Evolutionary conservation across 768 basidiomycete species (phyloP).

Genomic region (Mycena pura): DNA sequence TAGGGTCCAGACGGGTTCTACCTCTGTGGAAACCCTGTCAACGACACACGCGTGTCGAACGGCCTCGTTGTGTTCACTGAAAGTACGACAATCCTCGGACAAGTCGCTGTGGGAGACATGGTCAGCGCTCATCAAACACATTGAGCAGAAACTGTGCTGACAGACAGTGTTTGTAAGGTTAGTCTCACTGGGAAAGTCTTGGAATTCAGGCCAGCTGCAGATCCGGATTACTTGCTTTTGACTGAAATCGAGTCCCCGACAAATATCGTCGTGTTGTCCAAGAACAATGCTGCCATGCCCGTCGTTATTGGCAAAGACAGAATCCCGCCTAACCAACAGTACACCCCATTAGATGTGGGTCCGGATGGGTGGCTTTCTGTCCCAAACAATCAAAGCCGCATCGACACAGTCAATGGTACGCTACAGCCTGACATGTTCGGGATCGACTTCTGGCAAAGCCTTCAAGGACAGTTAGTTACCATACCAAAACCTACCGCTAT

Average conservation of each 20-base stretch:
- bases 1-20: slow-evolving; percentile 57
- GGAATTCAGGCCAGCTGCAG: slow-evolving; percentile 54
- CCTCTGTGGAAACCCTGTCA: slow-evolving; percentile 47
- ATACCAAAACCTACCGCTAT: slow-evolving; percentile 54
- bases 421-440: slow-evolving; percentile 60
- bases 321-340: slow-evolving; percentile 55
- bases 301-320: slow-evolving; percentile 60
- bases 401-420: slow-evolving; percentile 53
- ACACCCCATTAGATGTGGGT: slow-evolving; percentile 58
- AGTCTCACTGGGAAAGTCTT: slow-evolving; percentile 52
- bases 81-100: slow-evolving; percentile 40
- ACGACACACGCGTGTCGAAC: slow-evolving; percentile 55
- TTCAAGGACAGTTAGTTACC: slow-evolving; percentile 64
- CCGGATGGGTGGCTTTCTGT: slow-evolving; percentile 61
- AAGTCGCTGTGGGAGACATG: slow-evolving; percentile 54
- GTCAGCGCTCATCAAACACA: slow-evolving; percentile 42
- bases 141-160: background rate
- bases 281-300: slow-evolving; percentile 52
- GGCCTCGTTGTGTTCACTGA: slow-evolving; percentile 59
- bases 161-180: too few relatives aligned
- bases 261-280: slow-evolving; percentile 50
- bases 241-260: slow-evolving; percentile 57
- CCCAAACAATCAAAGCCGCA: slow-evolving; percentile 57
- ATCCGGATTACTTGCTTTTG: slow-evolving; percentile 53
- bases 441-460: slow-evolving; percentile 69